Evolutionary conservation across 495 filamentous ascomycete species (phyloP), one percentile per base, ranked within the genome.

Genomic region (Penicillium malachiteum): DNA sequence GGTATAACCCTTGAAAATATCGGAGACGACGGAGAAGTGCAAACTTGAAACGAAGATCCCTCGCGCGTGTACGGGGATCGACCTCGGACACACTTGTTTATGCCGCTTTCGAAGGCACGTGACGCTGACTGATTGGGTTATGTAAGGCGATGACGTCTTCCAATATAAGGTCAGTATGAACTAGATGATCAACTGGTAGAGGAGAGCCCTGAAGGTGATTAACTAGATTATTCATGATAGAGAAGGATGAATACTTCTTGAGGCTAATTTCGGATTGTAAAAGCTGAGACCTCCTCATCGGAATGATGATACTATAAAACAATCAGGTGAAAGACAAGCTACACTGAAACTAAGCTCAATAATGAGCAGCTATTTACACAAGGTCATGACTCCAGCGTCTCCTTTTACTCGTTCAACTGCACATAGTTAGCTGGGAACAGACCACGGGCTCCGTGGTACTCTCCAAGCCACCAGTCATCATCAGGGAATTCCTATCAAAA

Each of bases 391-490:
- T 26, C 21, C 21, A 26, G 21, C 21, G 21, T 26, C 35, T 10
- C n/a, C 71, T 71, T 38, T 39, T 38, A 87, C 51, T 82, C 69
- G 58, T 87, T 79, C 56, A 90, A 74, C 64, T 87, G 72, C 42
- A 91, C 88, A 67, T 92, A 92, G 66, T 90, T 91, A 58, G 88
- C 84, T n/a, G 88, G 88, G 81, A 99, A 99, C n/a, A 97, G 78
- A 21, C 94, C 94, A 7, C 80, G 82, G 54, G 84, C 82, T 8
- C 91, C 90, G 18, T 82, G 75, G 64, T 90, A 95, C 57, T 89
- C 83, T 37, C 94, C 94, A 57, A 89, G 84, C 94, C 94, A 99
- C 94, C 94, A 99, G 67, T 97, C 94, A 56, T 97, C 92, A 67
- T 97, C 94, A 5, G 95, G 95, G 74, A 97, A 97, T 72, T 97